Conservation (phyloP, 1,139 yeast species). For the Wickerhamomyces sp. region DNA sequence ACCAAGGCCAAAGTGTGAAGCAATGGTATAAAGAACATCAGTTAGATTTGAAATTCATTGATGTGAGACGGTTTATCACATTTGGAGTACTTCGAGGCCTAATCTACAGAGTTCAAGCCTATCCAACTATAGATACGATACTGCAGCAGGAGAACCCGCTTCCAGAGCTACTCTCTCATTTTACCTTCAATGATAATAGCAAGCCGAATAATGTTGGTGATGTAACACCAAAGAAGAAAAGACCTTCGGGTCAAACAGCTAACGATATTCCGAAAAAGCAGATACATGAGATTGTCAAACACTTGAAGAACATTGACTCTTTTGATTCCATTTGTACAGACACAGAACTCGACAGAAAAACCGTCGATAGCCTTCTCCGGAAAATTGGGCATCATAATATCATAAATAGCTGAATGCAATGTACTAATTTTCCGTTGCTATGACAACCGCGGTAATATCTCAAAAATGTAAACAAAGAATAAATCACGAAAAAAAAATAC, state of each 20-base stretch:
- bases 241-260: slow-evolving; percentile 3
- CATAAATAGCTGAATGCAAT: slow-evolving; percentile 25
- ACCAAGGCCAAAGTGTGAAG: slow-evolving; percentile 71
- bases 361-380: slow-evolving; percentile 48
- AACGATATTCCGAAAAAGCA: slow-evolving; percentile 23
- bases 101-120: slow-evolving; percentile 75
- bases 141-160: slow-evolving; percentile 14
- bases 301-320: slow-evolving; percentile 55
- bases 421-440: neutral
- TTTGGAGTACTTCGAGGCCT: slow-evolving; percentile 84
- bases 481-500: slow-evolving; percentile 1
- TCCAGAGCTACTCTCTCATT: slow-evolving; percentile 4
- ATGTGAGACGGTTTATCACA: slow-evolving; percentile 75
- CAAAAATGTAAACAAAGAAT: slow-evolving; percentile 3
- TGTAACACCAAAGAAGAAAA: neutral
- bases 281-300: slow-evolving; percentile 37
- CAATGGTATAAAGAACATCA: slow-evolving; percentile 78
- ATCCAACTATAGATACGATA: slow-evolving; percentile 47
- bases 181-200: neutral
- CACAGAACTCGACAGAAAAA: slow-evolving; percentile 50
- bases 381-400: slow-evolving; percentile 33
- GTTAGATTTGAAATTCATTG: slow-evolving; percentile 57
- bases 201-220: neutral
- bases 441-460: neutral
- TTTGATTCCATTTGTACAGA: slow-evolving; percentile 75